These are phyloP conservation scores for Candida odintsovae DNA, from an alignment of 805 yeast genomes.

Conservation along the genomic window DNA sequence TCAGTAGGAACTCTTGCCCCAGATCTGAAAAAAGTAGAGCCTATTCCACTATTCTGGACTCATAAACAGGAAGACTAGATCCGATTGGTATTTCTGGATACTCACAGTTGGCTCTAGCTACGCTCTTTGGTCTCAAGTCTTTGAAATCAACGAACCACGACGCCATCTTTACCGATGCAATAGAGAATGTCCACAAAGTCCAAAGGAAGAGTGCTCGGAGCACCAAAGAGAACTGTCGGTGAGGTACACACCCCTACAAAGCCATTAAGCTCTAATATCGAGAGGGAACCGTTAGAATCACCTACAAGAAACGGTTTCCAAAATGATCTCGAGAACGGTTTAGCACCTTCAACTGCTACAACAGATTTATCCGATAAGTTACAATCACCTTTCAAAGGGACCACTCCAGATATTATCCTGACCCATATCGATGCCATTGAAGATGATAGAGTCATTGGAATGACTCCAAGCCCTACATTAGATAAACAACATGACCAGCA, in stretches of 20 bases:
- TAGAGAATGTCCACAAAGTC: background rate
- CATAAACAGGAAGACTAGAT: too few species aligned
- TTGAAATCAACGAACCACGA: background rate
- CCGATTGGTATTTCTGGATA: background rate
- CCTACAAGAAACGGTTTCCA: background rate
- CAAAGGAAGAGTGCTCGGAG: constrained; percentile 1
- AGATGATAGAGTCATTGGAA: background rate
- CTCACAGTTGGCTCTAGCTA: background rate
- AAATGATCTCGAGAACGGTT: background rate
- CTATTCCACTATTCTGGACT: too few species aligned
- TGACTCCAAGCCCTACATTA: background rate
- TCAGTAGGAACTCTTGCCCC: too few species aligned
- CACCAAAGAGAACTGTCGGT: background rate
- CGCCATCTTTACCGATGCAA: background rate
- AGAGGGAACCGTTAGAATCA: background rate
- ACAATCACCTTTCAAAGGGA: constrained; percentile 1
- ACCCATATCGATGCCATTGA: constrained; percentile 7
- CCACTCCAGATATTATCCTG: constrained; percentile 9
- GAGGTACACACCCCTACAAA: background rate
- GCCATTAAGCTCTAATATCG: background rate
- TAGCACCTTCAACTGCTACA: background rate
- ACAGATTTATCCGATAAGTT: background rate
- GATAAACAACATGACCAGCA: constrained; percentile 2
- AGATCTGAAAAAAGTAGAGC: too few species aligned
- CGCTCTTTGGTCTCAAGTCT: background rate